Conservation (phyloP, 2,329 filamentous ascomycete genomes). For the Trichoderma gracile region DNA sequence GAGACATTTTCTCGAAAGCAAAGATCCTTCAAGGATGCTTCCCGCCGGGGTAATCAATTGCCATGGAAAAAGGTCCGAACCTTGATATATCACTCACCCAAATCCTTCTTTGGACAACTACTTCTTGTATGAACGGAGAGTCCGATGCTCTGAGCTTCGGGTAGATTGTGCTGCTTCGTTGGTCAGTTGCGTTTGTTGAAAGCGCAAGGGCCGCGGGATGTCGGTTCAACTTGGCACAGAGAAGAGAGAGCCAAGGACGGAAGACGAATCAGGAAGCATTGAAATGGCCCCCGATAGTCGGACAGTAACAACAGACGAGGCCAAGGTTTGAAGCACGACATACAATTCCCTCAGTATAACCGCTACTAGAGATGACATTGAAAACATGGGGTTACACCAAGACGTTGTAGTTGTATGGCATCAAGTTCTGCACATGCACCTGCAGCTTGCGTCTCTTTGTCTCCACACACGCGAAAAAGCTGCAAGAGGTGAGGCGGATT, state of each 20-base stretch:
- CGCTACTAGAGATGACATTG: too few species aligned
- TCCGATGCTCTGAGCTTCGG: not conserved
- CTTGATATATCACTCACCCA: too few species aligned
- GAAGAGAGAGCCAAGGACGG: too few species aligned
- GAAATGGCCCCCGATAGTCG: too few species aligned
- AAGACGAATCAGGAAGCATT: too few species aligned
- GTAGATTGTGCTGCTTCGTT: not conserved
- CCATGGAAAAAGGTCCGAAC: too few species aligned
- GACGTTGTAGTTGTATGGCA: too few species aligned
- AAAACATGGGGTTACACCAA: too few species aligned
- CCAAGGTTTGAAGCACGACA: not conserved
- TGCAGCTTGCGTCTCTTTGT: not conserved
- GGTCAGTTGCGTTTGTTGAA: not conserved
- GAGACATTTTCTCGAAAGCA: not conserved
- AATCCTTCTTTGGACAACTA: not conserved
- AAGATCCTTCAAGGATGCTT: not conserved
- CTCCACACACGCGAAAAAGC: not conserved
- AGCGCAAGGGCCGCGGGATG: too few species aligned
- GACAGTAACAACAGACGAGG: not conserved
- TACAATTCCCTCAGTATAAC: not conserved
- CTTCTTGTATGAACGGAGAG: not conserved
- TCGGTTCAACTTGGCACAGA: too few species aligned
- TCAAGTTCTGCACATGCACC: too few species aligned
- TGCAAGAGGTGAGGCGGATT: conserved; percentile 10
- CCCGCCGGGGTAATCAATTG: not conserved